Evolutionary conservation across 768 basidiomycete genomes (phyloP).

Genomic region (Grammothele lineata): DNA sequence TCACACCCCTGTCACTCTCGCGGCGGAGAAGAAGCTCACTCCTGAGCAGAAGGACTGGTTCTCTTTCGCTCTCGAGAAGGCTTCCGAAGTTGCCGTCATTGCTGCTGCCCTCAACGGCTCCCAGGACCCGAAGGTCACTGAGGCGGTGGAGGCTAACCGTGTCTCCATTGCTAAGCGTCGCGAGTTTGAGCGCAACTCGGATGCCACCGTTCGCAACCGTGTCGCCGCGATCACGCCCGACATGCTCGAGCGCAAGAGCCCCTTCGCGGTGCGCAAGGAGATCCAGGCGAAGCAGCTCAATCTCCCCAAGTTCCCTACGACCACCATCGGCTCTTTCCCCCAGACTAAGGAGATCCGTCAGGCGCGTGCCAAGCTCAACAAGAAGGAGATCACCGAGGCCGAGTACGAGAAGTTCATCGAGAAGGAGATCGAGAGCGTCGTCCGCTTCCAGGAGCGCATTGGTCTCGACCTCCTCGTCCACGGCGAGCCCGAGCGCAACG

Average conservation of each 20-base stretch:
- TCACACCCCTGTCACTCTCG: constrained; percentile 95
- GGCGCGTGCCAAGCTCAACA: constrained; percentile 92
- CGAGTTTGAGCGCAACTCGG: constrained; percentile 88
- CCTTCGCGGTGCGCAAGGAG: constrained; percentile 83
- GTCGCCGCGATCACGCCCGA: constrained; percentile 88
- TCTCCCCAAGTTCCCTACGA: constrained; percentile 97
- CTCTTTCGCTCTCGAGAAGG: constrained; percentile 97
- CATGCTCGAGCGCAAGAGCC: constrained; percentile 81
- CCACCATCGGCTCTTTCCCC: constrained; percentile 98
- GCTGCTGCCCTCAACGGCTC: constrained; percentile 84
- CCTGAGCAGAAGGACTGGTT: constrained; percentile 94
- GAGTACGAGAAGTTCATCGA: constrained; percentile 98
- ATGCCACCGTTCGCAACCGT: constrained; percentile 92
- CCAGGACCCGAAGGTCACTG: constrained; percentile 64
- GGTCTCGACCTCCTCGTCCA: constrained; percentile 97
- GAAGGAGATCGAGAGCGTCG: constrained; percentile 91
- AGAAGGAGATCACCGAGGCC: constrained; percentile 79
- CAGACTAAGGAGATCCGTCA: constrained; percentile 99
- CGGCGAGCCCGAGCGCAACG: constrained; percentile 98
- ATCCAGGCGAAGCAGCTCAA: constrained; percentile 85
- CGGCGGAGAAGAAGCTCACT: constrained; percentile 87
- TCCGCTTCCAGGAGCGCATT: constrained; percentile 95
- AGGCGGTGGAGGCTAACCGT: constrained; percentile 85
- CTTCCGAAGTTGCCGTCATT: constrained; percentile 81
- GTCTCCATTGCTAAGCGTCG: constrained; percentile 90